phyloP scores from a whole-genome alignment of 345 rosid genomes.

The Lumnitzera littorea region DNA sequence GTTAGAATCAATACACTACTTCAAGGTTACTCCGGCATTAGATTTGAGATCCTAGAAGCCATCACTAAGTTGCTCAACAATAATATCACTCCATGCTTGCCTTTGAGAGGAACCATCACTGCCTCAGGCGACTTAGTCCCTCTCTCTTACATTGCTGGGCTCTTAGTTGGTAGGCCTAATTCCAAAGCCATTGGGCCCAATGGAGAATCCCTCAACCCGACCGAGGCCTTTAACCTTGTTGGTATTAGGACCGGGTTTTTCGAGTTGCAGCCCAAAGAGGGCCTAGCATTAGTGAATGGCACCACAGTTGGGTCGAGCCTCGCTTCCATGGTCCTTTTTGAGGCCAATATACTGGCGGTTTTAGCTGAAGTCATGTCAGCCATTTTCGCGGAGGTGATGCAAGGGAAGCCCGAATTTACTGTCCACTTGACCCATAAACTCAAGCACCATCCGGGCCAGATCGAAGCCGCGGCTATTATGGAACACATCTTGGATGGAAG shows the following conservation, averaged over 20 bases:
- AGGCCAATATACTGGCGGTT: constrained; percentile 39
- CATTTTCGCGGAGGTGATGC: constrained; percentile 67
- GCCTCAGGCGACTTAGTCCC: constrained; percentile 81
- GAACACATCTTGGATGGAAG: constrained; percentile 69
- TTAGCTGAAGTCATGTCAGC: constrained; percentile 60
- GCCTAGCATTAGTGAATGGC: constrained; percentile 65
- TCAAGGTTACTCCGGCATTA: constrained; percentile 71
- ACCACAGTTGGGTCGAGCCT: constrained; percentile 73
- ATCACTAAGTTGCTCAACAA: constrained; percentile 51
- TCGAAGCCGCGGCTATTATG: constrained; percentile 81
- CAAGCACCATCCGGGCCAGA: constrained; percentile 81
- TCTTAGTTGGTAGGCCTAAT: constrained; percentile 55
- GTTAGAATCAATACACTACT: constrained; percentile 72
- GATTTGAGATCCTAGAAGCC: constrained; percentile 70
- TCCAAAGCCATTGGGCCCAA: constrained; percentile 55
- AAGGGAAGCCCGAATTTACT: constrained; percentile 72
- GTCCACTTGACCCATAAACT: constrained; percentile 62
- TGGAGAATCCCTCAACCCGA: constrained; percentile 31
- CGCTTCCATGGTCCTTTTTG: constrained; percentile 61
- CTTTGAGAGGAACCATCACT: constrained; percentile 64
- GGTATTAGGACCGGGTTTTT: constrained; percentile 43
- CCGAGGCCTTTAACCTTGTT: constrained; percentile 42
- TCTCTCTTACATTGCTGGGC: constrained; percentile 57
- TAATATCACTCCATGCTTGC: constrained; percentile 65
- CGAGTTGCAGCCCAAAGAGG: constrained; percentile 68